Evolutionary conservation across 495 filamentous ascomycete species (phyloP), one percentile per base, ranked within the genome.

Genomic region (Penicillium waksmanii): DNA sequence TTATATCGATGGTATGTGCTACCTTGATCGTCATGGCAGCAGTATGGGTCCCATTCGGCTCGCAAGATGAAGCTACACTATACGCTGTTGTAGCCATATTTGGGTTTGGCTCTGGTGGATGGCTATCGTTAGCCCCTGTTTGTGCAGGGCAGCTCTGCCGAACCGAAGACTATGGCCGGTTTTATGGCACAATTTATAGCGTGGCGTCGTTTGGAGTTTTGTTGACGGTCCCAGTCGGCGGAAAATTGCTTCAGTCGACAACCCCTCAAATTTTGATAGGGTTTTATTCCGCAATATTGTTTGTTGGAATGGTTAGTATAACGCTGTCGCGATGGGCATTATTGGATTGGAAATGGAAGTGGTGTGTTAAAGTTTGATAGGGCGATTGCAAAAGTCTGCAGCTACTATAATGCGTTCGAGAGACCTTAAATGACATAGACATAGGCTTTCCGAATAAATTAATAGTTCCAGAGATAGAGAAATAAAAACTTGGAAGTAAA

Each of bases 81-180:
- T 77, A 87, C 53, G 78, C 82, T n/a, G 70, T 84, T 13, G 87
- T 89, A 33, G 81, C 83, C 5, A 57, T 89, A 17, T 88, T 89
- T 58, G 87, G 87, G 0, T 85, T 87, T 36, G 78, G 82, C 0
- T 85, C 81, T 47, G 87, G 87, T 3, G 82, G 80, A 13, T 84
- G 82, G 63, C 78, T 89, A 38, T 82, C 81, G 23, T 73, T 89
- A 35, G 81, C 83, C 11, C 87, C 87, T 0, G 85, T 89, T 0
- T 83, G 86, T 66, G 76, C 88, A 0, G 82, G 85, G 1, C 80
- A 83, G 59, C 68, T 90, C 8, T 89, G 85, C 61, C 70, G 75
- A n/a, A 86, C 84, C 10, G 78, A 86, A 63, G 71, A 87, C 27
- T 90, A 87, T 61, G 87, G 87, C 1, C 76, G 84, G 53, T 89